phyloP scores from a whole-genome alignment of 2,329 filamentous ascomycete genomes.

The Gnomoniopsis sp. region DNA sequence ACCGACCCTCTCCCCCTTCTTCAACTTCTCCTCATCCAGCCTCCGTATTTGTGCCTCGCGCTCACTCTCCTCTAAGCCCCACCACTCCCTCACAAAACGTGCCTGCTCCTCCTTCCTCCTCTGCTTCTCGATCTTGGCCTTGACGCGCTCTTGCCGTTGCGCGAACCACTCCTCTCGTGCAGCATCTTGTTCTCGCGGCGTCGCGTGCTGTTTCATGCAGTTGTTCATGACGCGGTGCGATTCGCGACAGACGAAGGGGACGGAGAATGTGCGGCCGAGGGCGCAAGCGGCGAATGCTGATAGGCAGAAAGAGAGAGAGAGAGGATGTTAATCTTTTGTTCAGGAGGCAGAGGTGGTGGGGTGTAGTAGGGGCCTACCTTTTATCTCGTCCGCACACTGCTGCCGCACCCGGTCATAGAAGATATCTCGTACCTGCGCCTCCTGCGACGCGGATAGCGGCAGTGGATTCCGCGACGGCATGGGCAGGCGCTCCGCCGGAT shows the following conservation, averaged over 20 bases:
- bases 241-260: conserved; percentile 79
- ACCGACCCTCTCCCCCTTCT: conserved; percentile 51
- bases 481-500: conserved; percentile 26
- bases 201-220: conserved; percentile 88
- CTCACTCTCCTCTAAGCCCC: conserved; percentile 58
- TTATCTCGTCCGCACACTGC: conserved; percentile 74
- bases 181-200: conserved; percentile 77
- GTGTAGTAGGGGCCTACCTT: conserved; percentile 48
- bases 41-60: conserved; percentile 41
- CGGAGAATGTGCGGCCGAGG: conserved; percentile 77
- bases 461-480: conserved; percentile 72
- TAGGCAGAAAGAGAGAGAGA: not conserved
- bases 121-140: conserved; percentile 62
- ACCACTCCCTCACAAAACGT: conserved; percentile 64
- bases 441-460: conserved; percentile 77
- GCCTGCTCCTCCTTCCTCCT: conserved; percentile 59
- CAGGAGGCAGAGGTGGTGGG: not conserved
- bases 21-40: conserved; percentile 52
- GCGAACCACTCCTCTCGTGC: conserved; percentile 94
- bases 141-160: conserved; percentile 65
- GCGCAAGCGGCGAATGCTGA: conserved; percentile 91
- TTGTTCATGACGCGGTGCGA: conserved; percentile 85
- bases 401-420: conserved; percentile 76
- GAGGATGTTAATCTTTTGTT: not conserved
- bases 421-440: conserved; percentile 75